Conservation (phyloP, 2,329 filamentous ascomycete genomes). For the Penicillium sp. region DNA sequence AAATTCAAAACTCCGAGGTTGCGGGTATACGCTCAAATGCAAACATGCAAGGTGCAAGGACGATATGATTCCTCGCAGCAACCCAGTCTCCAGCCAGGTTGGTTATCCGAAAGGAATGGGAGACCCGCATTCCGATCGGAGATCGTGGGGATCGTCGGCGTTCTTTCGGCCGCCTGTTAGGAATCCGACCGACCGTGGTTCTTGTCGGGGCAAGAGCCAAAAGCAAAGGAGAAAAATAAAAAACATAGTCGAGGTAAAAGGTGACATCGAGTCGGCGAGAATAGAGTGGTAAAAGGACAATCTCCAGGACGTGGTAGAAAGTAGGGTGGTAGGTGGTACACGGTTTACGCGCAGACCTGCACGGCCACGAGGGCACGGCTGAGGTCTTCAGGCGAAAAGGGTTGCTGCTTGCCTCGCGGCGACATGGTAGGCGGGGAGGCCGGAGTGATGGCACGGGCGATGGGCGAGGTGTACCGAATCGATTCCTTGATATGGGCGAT, state of each 20-base stretch:
- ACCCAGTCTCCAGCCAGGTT: neutral
- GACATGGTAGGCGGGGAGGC: conserved; percentile 18
- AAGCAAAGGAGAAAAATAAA: neutral
- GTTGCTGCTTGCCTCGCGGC: conserved; percentile 25
- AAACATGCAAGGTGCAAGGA: neutral
- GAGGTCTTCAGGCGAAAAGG: conserved; percentile 36
- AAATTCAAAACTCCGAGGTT: neutral
- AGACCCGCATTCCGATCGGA: neutral
- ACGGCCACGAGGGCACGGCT: conserved; percentile 37
- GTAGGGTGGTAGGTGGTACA: neutral
- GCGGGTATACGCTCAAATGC: neutral
- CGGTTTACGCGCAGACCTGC: conserved; percentile 28
- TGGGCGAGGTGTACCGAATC: conserved; percentile 30
- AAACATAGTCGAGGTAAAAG: neutral
- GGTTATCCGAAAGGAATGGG: neutral
- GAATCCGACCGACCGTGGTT: neutral
- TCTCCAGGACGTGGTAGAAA: conserved; percentile 18
- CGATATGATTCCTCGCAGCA: neutral
- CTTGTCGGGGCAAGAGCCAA: neutral
- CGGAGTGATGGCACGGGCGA: conserved; percentile 27
- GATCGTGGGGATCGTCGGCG: neutral
- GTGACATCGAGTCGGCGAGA: conserved; percentile 14
- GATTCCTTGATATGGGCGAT: conserved; percentile 33
- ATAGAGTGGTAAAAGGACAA: conserved; percentile 9
- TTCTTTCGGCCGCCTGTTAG: neutral